A percentile compares a stretch with the other conserved stretches of the same genome.
phyloP scores from a whole-genome alignment of 345 rosid genomes.

The Corchorus olitorius region DNA sequence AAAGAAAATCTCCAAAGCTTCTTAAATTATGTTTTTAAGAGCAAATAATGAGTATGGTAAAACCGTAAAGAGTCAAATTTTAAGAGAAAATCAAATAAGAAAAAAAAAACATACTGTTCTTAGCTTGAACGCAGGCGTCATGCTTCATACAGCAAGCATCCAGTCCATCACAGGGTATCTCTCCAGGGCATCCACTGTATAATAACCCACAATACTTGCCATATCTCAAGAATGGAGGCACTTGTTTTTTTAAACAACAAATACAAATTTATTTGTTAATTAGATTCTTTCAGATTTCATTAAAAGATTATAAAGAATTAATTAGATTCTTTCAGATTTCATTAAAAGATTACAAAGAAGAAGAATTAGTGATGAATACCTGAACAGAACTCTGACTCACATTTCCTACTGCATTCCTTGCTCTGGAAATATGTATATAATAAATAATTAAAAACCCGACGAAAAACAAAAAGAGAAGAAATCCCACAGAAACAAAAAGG shows the following conservation, averaged over 20 bases:
- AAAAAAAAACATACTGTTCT: conserved; percentile 52
- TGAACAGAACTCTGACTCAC: conserved; percentile 84
- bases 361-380: conserved; percentile 37
- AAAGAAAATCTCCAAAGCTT: too few relatives aligned
- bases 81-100: too few relatives aligned
- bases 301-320: background rate
- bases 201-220: conserved; percentile 90
- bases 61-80: too few relatives aligned
- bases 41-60: too few relatives aligned
- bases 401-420: conserved; percentile 80
- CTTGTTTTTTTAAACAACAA: conserved; percentile 30
- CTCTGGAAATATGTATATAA: conserved; percentile 35
- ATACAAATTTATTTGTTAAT: background rate
- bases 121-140: conserved; percentile 79
- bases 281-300: background rate
- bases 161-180: conserved; percentile 89
- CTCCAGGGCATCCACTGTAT: conserved; percentile 93
- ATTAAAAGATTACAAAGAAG: background rate
- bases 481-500: background rate
- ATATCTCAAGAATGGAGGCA: conserved; percentile 88
- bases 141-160: conserved; percentile 97
- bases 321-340: background rate
- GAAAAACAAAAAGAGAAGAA: background rate
- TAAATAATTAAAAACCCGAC: background rate
- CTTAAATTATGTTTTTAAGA: too few relatives aligned